Evolutionary conservation across 139 green algal species (phyloP), one percentile per base, ranked within the genome.

Genomic region (Chlorella sp.): DNA sequence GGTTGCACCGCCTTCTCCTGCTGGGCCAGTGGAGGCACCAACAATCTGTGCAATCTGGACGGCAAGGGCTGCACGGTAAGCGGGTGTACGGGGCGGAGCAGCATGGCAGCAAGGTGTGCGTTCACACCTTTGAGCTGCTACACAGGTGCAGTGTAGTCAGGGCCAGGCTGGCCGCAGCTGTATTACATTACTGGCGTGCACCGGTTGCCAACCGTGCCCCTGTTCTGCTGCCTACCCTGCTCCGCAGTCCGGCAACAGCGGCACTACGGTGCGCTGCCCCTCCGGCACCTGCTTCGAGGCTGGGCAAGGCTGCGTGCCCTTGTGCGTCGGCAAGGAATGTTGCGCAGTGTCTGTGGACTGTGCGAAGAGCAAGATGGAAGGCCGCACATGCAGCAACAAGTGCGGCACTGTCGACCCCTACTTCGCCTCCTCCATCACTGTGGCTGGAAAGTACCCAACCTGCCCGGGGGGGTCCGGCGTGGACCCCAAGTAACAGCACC

Each of bases 1-100:
- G 69, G 69, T 23, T 75, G 69, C 69, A 75, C 69, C 20, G 69
- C 47, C 18, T 75, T 75, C 36, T 55, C 38, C 21, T 75, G 69
- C 69, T 75, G 51, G 51, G 51, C 47, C 36, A 17, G 47, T 9
- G 69, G 36, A 21, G 47, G 55, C 36, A 32, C 15, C 36, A 75
- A 75, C 21, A 26, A 55, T 20, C 12, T 62, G 12, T 78, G 71
- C 71, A 78, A 78, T 26, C 39, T 78, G 11, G 30, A 36, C 5
- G 41, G 39, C 13, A 56, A 38, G 41, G 44, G 39, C 39, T 78
- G 71, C 71, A 17, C 71, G 71, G 71, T 78, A 26, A 57, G 70
- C 3, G 57, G 57, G 44, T 55, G n/a, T n/a, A n/a, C n/a, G n/a
- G n/a, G n/a, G n/a, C n/a, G n/a, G n/a, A n/a, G n/a, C n/a, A n/a